Conservation (phyloP, 257 asterid species). For the Primulina eburnea region DNA sequence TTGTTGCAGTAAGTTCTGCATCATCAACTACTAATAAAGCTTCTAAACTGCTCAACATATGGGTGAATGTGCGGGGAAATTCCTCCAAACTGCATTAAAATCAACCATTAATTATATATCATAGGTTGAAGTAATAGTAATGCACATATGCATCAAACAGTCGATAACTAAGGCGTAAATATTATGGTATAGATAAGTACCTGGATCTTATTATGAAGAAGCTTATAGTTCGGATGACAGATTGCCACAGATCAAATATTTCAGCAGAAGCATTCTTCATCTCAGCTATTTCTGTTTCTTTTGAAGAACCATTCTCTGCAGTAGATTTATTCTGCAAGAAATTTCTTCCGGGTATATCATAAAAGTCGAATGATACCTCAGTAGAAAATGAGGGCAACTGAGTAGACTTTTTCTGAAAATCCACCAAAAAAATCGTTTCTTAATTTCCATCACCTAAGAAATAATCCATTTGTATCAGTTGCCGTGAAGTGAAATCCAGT, state of each 20-base stretch:
- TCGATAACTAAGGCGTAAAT: no score
- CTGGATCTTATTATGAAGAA: constrained; percentile 66
- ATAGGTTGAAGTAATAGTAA: not conserved
- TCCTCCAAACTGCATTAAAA: constrained; percentile 66
- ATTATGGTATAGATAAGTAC: constrained; percentile 34
- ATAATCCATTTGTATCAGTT: not conserved
- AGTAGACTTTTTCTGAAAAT: constrained; percentile 68
- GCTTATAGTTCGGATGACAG: constrained; percentile 72
- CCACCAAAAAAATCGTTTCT: constrained; percentile 26
- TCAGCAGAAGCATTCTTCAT: constrained; percentile 27
- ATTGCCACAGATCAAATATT: constrained; percentile 55
- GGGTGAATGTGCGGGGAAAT: constrained; percentile 55
- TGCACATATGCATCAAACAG: no score
- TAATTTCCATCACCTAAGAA: constrained; percentile 1
- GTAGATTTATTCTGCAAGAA: constrained; percentile 27
- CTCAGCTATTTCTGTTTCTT: constrained; percentile 29
- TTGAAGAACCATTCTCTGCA: constrained; percentile 33
- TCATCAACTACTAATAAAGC: constrained; percentile 44
- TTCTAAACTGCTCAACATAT: constrained; percentile 59
- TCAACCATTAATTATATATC: not conserved
- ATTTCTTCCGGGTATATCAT: constrained; percentile 50
- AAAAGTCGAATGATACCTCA: constrained; percentile 50
- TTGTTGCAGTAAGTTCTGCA: constrained; percentile 37
- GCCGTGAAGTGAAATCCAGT: not conserved
- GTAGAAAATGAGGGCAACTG: constrained; percentile 43